A percentile compares a stretch with the other conserved stretches of the same genome.
Conservation (phyloP, 192 early-diverging fungal genomes). For the Entomortierella beljakovae region DNA sequence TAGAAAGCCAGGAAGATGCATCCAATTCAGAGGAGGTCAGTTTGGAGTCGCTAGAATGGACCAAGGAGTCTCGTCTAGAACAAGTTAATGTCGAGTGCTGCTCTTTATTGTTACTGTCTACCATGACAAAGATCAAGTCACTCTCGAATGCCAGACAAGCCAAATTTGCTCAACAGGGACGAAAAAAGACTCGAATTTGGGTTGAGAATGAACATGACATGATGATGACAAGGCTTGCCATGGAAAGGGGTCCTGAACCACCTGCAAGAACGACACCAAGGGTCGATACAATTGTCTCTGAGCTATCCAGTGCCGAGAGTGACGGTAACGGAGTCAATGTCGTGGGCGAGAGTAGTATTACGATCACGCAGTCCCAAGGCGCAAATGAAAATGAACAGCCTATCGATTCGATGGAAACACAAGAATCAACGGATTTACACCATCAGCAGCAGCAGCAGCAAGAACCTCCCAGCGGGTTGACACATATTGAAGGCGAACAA, state of each 20-base stretch:
- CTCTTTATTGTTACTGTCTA: conserved; percentile 16
- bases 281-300: neutral
- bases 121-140: conserved; percentile 29
- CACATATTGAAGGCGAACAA: neutral
- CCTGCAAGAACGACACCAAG: neutral
- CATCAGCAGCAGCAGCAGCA: neutral
- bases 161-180: conserved; percentile 13
- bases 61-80: conserved; percentile 27
- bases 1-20: neutral
- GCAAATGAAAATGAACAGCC: too few relatives aligned
- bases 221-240: conserved; percentile 46
- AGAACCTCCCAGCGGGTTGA: neutral
- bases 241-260: conserved; percentile 32
- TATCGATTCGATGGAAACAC: too few relatives aligned
- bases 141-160: conserved; percentile 18
- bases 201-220: conserved; percentile 53
- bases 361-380: too few relatives aligned
- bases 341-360: too few relatives aligned
- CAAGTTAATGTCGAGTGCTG: conserved; percentile 50
- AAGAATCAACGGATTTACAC: neutral
- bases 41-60: conserved; percentile 12
- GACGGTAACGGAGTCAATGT: neutral
- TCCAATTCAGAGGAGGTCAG: neutral
- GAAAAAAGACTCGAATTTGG: conserved; percentile 46
- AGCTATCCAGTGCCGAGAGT: neutral